These are phyloP conservation scores for Penicillium fimorum DNA, from an alignment of 495 filamentous ascomycete species.

Conservation along the genomic window DNA sequence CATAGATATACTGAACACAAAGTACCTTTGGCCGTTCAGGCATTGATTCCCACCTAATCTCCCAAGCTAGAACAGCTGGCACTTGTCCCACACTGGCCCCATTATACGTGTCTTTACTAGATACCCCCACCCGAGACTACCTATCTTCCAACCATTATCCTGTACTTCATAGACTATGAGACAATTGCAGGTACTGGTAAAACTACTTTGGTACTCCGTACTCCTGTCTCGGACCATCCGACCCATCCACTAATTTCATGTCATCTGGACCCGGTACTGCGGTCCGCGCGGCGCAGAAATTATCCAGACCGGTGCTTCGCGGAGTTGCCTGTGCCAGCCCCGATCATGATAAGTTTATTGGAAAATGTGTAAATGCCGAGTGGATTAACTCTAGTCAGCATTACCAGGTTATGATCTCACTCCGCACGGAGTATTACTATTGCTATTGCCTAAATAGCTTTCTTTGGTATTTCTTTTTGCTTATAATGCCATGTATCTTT, in stretches of 20 bases:
- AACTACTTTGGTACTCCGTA: neutral
- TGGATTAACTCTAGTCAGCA: constrained; percentile 1
- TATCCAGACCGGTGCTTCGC: neutral
- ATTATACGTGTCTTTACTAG: constrained; percentile 19
- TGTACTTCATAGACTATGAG: neutral
- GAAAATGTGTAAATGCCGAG: neutral
- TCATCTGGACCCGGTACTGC: constrained; percentile 20
- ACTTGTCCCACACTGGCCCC: constrained; percentile 18
- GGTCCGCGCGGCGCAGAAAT: constrained; percentile 15
- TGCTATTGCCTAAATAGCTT: neutral
- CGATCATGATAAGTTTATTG: constrained; percentile 5
- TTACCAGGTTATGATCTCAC: neutral
- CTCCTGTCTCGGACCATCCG: neutral
- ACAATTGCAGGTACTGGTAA: neutral
- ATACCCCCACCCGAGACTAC: constrained; percentile 6
- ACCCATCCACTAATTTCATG: neutral
- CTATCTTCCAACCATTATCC: neutral
- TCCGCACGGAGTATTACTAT: neutral
- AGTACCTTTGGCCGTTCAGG: constrained; percentile 1
- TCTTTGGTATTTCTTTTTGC: neutral
- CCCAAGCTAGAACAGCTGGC: neutral
- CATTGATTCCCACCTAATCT: constrained; percentile 6
- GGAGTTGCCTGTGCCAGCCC: constrained; percentile 5
- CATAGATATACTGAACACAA: neutral
- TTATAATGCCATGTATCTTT: neutral